phyloP scores from a whole-genome alignment of 176 grass and related monocot species.

The Oryza glumipatula region DNA sequence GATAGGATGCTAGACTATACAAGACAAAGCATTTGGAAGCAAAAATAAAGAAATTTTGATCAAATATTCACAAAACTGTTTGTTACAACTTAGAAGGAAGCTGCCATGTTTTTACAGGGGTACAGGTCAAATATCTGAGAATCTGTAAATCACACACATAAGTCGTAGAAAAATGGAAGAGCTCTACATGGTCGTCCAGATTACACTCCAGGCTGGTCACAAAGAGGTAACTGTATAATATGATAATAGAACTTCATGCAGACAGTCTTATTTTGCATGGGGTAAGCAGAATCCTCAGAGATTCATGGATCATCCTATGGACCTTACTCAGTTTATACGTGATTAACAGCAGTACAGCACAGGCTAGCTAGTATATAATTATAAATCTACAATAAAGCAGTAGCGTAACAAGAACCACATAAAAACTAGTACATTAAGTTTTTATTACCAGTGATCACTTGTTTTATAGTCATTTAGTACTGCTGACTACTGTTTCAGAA shows the following conservation, averaged over 20 bases:
- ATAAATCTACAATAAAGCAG: constrained; percentile 4
- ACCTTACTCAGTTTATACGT: background rate
- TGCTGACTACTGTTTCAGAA: background rate
- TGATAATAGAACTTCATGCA: background rate
- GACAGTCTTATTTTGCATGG: background rate
- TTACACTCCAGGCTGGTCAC: background rate
- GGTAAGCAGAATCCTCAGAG: background rate
- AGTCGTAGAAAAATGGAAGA: background rate
- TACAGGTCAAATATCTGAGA: background rate
- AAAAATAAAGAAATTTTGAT: background rate
- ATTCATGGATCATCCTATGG: background rate
- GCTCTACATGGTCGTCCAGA: background rate
- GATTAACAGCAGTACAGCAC: background rate
- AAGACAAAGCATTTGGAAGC: background rate
- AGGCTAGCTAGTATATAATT: background rate
- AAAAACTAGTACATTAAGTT: background rate
- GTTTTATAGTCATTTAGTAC: background rate
- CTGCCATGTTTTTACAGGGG: background rate
- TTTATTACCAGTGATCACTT: background rate
- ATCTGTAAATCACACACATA: background rate
- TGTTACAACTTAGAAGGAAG: background rate
- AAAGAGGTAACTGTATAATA: background rate
- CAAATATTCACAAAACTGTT: background rate
- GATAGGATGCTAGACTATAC: constrained; percentile 21
- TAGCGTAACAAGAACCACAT: background rate